phyloP scores from a whole-genome alignment of 257 asterid species.

The Gardenia jasminoides region DNA sequence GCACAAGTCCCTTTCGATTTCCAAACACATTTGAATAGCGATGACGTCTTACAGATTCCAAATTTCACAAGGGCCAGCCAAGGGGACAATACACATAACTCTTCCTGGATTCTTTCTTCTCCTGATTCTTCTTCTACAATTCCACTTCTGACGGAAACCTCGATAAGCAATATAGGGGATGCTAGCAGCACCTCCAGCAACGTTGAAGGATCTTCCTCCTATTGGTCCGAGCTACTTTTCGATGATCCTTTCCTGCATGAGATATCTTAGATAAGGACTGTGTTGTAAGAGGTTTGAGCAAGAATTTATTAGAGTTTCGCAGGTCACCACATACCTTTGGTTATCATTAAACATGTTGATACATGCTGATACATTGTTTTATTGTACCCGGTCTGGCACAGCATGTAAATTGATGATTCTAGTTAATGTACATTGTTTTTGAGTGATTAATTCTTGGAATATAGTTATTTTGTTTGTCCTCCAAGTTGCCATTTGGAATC shows the following conservation, averaged over 20 bases:
- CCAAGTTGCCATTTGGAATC: background rate
- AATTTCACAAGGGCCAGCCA: conserved; percentile 11
- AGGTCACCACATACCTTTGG: background rate
- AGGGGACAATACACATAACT: conserved; percentile 27
- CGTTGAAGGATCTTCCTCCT: conserved; percentile 23
- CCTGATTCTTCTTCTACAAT: conserved; percentile 35
- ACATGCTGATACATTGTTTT: background rate
- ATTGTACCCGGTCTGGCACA: background rate
- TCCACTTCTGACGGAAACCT: conserved; percentile 30
- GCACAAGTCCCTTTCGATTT: conserved; percentile 47
- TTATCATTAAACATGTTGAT: background rate
- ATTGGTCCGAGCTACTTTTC: conserved; percentile 35
- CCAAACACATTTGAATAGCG: conserved; percentile 23
- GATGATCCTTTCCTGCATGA: conserved; percentile 33
- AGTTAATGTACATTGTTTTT: conserved; percentile 13
- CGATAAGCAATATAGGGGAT: conserved; percentile 21
- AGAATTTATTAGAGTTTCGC: background rate
- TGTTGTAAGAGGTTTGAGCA: background rate
- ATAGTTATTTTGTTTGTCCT: conserved; percentile 1
- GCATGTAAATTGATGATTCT: background rate
- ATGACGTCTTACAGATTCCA: background rate
- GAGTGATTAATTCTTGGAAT: conserved; percentile 16
- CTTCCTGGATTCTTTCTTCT: conserved; percentile 30
- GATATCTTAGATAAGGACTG: conserved; percentile 7
- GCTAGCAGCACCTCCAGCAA: conserved; percentile 29